Percentiles rank a stretch among this genome's conserved stretches.
Conservation (phyloP, 306 rosid genomes). For the Dicorynia guianensis region DNA sequence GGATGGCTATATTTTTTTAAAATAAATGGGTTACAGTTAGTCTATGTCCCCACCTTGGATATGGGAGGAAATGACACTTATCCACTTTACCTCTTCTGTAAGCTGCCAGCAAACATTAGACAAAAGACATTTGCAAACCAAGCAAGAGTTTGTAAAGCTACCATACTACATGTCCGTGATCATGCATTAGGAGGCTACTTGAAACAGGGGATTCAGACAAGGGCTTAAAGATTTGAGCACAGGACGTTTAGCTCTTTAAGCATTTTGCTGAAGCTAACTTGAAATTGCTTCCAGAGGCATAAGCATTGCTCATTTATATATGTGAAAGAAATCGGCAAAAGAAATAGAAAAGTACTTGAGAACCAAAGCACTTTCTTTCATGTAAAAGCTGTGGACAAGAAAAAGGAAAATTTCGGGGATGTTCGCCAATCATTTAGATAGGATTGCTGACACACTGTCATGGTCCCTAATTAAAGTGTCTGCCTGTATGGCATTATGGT, state of each 20-base stretch:
- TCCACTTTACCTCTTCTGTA: not conserved
- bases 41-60: not conserved
- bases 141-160: not conserved
- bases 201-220: not conserved
- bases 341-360: not conserved
- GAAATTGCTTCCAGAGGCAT: not conserved
- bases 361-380: not conserved
- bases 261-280: conserved; percentile 3
- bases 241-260: conserved; percentile 1
- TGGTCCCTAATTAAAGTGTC: not conserved
- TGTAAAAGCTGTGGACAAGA: not conserved
- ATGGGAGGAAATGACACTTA: not conserved
- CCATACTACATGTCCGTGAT: no score
- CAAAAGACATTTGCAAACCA: not conserved
- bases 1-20: not conserved
- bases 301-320: conserved; percentile 1
- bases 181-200: not conserved
- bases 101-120: not conserved
- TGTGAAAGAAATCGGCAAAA: not conserved
- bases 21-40: not conserved
- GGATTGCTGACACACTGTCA: not conserved
- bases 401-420: not conserved
- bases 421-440: not conserved
- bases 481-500: not conserved
- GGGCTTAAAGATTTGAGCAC: not conserved